phyloP scores from a whole-genome alignment of 2,329 filamentous ascomycete species.

The Emydomyces testavorans region DNA sequence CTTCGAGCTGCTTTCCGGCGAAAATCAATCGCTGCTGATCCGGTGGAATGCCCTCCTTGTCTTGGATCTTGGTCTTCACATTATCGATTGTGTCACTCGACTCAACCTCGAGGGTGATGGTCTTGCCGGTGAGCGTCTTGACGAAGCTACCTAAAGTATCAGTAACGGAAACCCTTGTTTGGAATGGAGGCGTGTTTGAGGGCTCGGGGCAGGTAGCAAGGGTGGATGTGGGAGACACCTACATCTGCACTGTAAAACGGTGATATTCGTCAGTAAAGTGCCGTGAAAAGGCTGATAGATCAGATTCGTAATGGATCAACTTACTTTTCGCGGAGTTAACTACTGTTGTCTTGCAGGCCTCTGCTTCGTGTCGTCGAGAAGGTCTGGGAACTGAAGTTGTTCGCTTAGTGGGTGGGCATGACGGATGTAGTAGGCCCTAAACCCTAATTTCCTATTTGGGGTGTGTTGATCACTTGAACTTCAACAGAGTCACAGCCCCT shows the following conservation, averaged over 20 bases:
- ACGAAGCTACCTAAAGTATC: conserved; percentile 44
- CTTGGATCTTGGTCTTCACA: conserved; percentile 62
- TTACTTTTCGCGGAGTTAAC: conserved; percentile 39
- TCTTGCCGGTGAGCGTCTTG: conserved; percentile 68
- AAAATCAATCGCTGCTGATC: conserved; percentile 62
- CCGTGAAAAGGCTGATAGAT: conserved; percentile 1
- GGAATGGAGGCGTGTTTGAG: conserved; percentile 2
- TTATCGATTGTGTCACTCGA: conserved; percentile 60
- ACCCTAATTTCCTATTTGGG: conserved; percentile 25
- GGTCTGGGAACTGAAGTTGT: conserved; percentile 27
- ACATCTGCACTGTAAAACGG: conserved; percentile 70
- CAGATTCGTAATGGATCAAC: conserved; percentile 20
- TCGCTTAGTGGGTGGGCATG: conserved; percentile 35
- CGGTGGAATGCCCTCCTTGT: conserved; percentile 67
- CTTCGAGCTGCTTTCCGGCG: conserved; percentile 53
- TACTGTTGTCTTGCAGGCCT: conserved; percentile 30
- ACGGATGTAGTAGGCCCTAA: conserved; percentile 27
- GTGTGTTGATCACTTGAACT: no score
- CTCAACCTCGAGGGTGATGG: conserved; percentile 57
- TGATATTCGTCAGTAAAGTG: conserved; percentile 37
- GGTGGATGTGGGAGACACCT: conserved; percentile 37
- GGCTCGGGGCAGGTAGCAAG: conserved; percentile 20
- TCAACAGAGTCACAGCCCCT: no score
- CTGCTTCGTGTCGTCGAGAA: conserved; percentile 19
- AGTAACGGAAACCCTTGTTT: not conserved